Base-by-base conservation (phyloP, 495 filamentous ascomycete genomes). In the Aspergillus incahuasiensis region DNA sequence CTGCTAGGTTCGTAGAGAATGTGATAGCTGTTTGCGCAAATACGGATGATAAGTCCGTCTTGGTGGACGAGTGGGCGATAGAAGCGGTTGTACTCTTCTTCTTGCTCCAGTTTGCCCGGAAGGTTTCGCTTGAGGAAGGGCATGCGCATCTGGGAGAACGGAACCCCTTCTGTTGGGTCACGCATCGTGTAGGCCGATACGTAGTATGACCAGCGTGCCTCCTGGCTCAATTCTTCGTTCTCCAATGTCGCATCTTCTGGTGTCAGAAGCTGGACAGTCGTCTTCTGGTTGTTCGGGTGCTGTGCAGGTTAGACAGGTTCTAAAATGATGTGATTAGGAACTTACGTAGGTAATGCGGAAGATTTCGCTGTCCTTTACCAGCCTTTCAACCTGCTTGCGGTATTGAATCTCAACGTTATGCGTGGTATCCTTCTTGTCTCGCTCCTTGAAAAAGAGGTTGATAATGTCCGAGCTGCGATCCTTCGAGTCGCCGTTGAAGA, bases 381-480 rank as follows among this genome's bases (percentile, higher is more conserved):
- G 78, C 68, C 88, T 88, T 67, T 95, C 89, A 2, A 92, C 90
- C 57, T 87, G 88, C 72, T 91, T 94, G 21, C 91, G 83, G 54
- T 90, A 89, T 52, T 86, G 86, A 50, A 96, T 87, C 71, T 96
- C 92, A 9, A 85, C 83, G 59, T 88, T 82, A 58, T 88, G 88
- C 16, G 90, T 94, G 0, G 89, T 96, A 64, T 88, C 84, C 5
- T 89, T 85, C 62, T 85, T 85, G 44, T 87, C 82, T 1, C 90
- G 85, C 68, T 91, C 89, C 61, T 83, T 83, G 62, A 91, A 84
- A 77, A 91, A 96, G 15, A 89, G 81, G 57, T 87, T 82, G 51
- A 89, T 83, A 24, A 96, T 89, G 43, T 95, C 91, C 11, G 86
- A 82, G 44, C 87, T 96, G 76, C 90, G 92, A 62, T 99, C 95